Percentiles rank a stretch among this genome's conserved stretches.
Evolutionary conservation across 768 basidiomycete genomes (phyloP).

Genomic region (Psilocybe cyanescens): DNA sequence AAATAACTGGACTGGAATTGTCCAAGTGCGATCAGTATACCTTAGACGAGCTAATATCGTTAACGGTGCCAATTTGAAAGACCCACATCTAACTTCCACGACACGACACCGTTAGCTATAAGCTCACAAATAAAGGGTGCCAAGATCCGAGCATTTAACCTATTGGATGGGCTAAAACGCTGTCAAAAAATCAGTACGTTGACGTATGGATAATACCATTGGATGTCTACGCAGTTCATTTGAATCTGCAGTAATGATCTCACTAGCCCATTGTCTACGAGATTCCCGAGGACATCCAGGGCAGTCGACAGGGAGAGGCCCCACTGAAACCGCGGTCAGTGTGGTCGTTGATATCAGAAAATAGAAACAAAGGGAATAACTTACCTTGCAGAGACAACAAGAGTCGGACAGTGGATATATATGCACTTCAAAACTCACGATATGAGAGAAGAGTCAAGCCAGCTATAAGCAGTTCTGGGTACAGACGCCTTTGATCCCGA

Average conservation of each 20-base stretch:
- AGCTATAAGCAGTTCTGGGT: background rate
- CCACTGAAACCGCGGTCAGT: slow-evolving; percentile 11
- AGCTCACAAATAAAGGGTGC: too few relatives aligned
- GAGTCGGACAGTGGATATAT: slow-evolving; percentile 1
- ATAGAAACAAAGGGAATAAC: slow-evolving; percentile 18
- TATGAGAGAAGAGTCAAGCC: slow-evolving; percentile 6
- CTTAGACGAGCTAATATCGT: too few relatives aligned
- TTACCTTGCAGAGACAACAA: slow-evolving; percentile 16
- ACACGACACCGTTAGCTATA: too few relatives aligned
- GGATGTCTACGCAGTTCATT: background rate
- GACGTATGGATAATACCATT: background rate
- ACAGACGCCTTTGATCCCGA: background rate
- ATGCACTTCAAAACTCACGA: slow-evolving; percentile 6
- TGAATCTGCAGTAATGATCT: background rate
- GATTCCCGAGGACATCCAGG: slow-evolving; percentile 18
- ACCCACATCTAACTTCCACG: too few relatives aligned
- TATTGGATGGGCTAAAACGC: too few relatives aligned
- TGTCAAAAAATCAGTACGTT: too few relatives aligned
- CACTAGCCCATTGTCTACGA: background rate
- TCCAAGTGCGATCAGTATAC: too few relatives aligned
- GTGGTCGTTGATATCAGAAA: slow-evolving; percentile 9
- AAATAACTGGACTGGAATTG: too few relatives aligned
- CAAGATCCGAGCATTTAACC: too few relatives aligned
- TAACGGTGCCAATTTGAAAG: too few relatives aligned
- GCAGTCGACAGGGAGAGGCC: background rate